A percentile compares a stretch with the other conserved stretches of the same genome.
Conservation (phyloP, 2,329 filamentous ascomycete genomes). For the Talaromyces sp. region DNA sequence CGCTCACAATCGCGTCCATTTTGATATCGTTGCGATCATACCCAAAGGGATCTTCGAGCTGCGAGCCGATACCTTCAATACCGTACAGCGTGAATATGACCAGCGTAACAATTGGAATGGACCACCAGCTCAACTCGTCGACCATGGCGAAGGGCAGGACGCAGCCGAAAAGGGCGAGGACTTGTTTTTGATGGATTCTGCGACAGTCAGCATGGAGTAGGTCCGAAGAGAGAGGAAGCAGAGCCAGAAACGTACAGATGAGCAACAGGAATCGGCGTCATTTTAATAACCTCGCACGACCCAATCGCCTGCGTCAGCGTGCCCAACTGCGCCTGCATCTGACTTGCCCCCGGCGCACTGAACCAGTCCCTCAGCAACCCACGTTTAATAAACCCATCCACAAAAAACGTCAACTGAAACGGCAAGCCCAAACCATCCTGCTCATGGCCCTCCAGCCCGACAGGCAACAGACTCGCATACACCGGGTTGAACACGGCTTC, state of each 20-base stretch:
- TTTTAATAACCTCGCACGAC: constrained; percentile 60
- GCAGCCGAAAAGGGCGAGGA: constrained; percentile 55
- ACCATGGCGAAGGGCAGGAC: constrained; percentile 61
- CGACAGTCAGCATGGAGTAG: background rate
- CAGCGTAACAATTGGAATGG: constrained; percentile 54
- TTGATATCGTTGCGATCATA: constrained; percentile 64
- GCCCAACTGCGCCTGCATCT: constrained; percentile 56
- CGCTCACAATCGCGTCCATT: constrained; percentile 61
- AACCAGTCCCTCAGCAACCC: constrained; percentile 55
- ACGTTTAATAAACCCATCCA: constrained; percentile 57
- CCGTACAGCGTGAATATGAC: constrained; percentile 61
- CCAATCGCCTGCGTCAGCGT: constrained; percentile 55
- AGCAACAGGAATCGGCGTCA: constrained; percentile 61
- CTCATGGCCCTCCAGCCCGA: constrained; percentile 50
- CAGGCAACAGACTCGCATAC: constrained; percentile 48
- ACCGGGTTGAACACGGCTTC: constrained; percentile 38
- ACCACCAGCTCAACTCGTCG: constrained; percentile 59
- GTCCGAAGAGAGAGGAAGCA: no score
- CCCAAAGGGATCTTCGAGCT: constrained; percentile 63
- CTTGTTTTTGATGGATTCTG: constrained; percentile 60
- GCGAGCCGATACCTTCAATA: constrained; percentile 58
- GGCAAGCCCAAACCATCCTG: constrained; percentile 56
- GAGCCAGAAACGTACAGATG: constrained; percentile 41
- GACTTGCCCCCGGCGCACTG: constrained; percentile 53
- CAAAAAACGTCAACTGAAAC: constrained; percentile 55